Evolutionary conservation across 345 rosid genomes (phyloP).

Genomic region (Bretschneidera sinensis): DNA sequence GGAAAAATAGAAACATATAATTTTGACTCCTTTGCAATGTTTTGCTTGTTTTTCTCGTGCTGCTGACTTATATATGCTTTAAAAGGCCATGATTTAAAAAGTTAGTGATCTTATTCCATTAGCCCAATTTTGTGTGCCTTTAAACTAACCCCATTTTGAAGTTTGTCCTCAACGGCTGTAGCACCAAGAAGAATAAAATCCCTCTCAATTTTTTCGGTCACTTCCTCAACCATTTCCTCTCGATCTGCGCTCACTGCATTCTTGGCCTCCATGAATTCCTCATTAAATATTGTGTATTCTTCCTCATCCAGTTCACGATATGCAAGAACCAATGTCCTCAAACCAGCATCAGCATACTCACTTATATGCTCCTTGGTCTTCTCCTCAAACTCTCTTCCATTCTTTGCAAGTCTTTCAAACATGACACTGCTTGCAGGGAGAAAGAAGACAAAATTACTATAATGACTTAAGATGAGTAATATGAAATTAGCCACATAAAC

Average conservation of each 20-base stretch:
- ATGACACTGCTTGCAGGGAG: conserved; percentile 51
- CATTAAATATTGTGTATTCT: conserved; percentile 63
- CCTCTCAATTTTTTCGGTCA: conserved; percentile 62
- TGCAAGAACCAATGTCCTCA: conserved; percentile 91
- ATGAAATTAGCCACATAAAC: not conserved
- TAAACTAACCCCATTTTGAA: conserved; percentile 82
- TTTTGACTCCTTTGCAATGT: too few species aligned
- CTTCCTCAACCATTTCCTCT: conserved; percentile 65
- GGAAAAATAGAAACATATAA: too few species aligned
- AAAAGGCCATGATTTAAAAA: too few species aligned
- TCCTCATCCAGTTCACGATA: conserved; percentile 75
- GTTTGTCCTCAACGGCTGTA: conserved; percentile 95
- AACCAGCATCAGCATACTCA: conserved; percentile 89
- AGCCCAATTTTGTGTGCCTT: not conserved
- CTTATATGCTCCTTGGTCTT: conserved; percentile 61
- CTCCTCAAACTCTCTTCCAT: conserved; percentile 53
- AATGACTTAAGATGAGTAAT: not conserved
- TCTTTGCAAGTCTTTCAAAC: conserved; percentile 76
- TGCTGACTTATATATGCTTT: not conserved
- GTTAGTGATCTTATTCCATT: not conserved
- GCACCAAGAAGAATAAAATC: conserved; percentile 87
- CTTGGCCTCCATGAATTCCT: conserved; percentile 65
- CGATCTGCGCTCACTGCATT: conserved; percentile 54
- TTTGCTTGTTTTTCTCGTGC: too few species aligned
- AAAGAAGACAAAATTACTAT: conserved; percentile 5